phyloP scores from a whole-genome alignment of 116 monocot species.

The Trichopus zeylanicus region DNA sequence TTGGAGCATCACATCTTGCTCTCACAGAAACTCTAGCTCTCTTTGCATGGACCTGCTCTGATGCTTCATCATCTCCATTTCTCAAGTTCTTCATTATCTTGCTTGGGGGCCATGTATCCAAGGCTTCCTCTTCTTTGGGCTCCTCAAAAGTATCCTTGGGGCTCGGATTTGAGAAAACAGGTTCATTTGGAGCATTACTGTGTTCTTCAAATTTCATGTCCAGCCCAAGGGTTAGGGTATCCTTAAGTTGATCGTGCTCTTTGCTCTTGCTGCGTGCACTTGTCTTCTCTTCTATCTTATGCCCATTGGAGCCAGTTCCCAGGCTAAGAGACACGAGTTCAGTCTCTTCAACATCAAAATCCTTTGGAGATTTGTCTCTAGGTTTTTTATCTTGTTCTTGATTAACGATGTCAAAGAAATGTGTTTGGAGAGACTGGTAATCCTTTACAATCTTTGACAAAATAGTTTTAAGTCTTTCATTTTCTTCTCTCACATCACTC shows the following conservation, averaged over 20 bases:
- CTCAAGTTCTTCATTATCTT: constrained; percentile 26
- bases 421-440: constrained; percentile 42
- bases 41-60: constrained; percentile 42
- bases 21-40: constrained; percentile 85
- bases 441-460: constrained; percentile 36
- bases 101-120: constrained; percentile 34
- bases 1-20: constrained; percentile 77
- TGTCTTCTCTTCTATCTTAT: constrained; percentile 24
- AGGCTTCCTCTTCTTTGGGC: too few species aligned
- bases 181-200: too few species aligned
- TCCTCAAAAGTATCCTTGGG: too few species aligned
- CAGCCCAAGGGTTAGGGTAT: constrained; percentile 38
- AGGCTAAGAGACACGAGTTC: constrained; percentile 53
- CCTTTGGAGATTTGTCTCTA: background rate
- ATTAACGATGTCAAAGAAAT: constrained; percentile 35
- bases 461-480: constrained; percentile 34
- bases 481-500: constrained; percentile 58
- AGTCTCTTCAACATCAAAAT: constrained; percentile 20
- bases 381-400: constrained; percentile 25
- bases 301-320: constrained; percentile 17
- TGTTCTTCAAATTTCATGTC: constrained; percentile 27
- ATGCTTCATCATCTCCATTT: constrained; percentile 15
- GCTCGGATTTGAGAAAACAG: too few species aligned
- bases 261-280: background rate
- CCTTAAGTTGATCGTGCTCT: constrained; percentile 3